A percentile compares a stretch with the other conserved stretches of the same genome.
Conservation (phyloP, 352 stramenopile genomes). For the Pythium dissimile region DNA sequence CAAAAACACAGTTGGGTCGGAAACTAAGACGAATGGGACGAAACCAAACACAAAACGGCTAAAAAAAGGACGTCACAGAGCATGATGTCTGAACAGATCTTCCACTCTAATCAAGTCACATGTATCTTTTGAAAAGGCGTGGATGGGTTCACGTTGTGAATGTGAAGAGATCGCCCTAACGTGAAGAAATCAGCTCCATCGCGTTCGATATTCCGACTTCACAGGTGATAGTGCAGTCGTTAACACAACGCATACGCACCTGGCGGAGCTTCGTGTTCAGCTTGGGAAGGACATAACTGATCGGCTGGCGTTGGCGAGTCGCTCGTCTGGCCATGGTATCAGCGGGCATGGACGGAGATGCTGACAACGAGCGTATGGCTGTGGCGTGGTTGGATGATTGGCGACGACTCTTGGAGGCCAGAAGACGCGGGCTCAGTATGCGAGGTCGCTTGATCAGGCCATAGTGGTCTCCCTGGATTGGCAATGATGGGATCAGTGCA, state of each 20-base stretch:
- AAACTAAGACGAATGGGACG: slow-evolving; percentile 10
- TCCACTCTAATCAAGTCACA: slow-evolving; percentile 5
- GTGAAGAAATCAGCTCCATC: background rate
- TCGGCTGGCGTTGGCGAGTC: slow-evolving; percentile 26
- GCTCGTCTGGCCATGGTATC: slow-evolving; percentile 15
- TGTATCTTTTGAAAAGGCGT: slow-evolving; percentile 5
- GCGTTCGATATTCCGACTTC: too few relatives aligned
- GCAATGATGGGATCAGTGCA: background rate
- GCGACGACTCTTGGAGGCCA: slow-evolving; percentile 19
- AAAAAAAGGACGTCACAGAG: background rate
- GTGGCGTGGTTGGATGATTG: slow-evolving; percentile 1
- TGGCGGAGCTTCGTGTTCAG: slow-evolving; percentile 79
- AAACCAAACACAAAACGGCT: background rate
- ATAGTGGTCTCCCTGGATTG: slow-evolving; percentile 56
- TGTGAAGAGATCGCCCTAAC: slow-evolving; percentile 71
- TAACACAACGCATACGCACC: slow-evolving; percentile 47
- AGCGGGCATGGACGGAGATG: slow-evolving; percentile 16
- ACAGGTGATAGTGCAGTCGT: background rate
- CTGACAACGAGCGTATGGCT: slow-evolving; percentile 6
- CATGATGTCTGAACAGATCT: background rate
- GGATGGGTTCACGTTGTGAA: slow-evolving; percentile 45
- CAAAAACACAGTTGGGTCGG: background rate
- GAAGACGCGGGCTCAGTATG: slow-evolving; percentile 13
- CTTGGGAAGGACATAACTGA: slow-evolving; percentile 73
- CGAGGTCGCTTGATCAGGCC: slow-evolving; percentile 38